Conservation (phyloP, 2,329 filamentous ascomycete genomes). For the Diplodia seriata region DNA sequence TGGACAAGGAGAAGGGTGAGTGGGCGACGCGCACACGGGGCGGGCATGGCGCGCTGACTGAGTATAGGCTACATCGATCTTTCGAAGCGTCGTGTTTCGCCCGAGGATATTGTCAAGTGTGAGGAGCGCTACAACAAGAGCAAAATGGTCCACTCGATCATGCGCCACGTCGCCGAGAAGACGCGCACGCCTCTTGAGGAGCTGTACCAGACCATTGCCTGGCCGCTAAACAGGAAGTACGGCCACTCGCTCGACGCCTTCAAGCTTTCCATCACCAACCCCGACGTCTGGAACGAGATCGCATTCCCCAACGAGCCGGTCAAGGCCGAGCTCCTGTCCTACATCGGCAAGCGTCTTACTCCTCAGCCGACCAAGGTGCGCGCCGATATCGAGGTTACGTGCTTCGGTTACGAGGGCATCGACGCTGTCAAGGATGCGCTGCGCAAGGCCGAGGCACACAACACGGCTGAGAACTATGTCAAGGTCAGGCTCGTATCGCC, state of each 20-base stretch:
- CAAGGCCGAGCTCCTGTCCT: constrained; percentile 87
- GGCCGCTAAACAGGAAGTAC: constrained; percentile 97
- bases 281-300: constrained; percentile 94
- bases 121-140: constrained; percentile 99
- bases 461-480: constrained; percentile 90
- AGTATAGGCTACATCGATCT: constrained; percentile 88
- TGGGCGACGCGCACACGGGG: neutral
- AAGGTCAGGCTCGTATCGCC: constrained; percentile 99
- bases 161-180: constrained; percentile 98
- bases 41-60: constrained; percentile 13
- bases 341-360: constrained; percentile 96
- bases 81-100: constrained; percentile 95
- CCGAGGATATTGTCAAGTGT: constrained; percentile 97
- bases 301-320: constrained; percentile 85
- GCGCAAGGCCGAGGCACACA: constrained; percentile 87
- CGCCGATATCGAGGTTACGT: constrained; percentile 80
- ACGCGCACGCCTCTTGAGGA: constrained; percentile 91
- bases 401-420: constrained; percentile 89
- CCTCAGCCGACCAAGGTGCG: constrained; percentile 99
- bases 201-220: constrained; percentile 92
- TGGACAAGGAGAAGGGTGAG: constrained; percentile 96
- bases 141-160: constrained; percentile 99
- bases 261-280: constrained; percentile 98
- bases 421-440: constrained; percentile 96
- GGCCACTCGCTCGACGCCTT: constrained; percentile 97